These are phyloP conservation scores for Pseudocercospora fuligena DNA, from an alignment of 2,329 filamentous ascomycete species.

Conservation along the genomic window DNA sequence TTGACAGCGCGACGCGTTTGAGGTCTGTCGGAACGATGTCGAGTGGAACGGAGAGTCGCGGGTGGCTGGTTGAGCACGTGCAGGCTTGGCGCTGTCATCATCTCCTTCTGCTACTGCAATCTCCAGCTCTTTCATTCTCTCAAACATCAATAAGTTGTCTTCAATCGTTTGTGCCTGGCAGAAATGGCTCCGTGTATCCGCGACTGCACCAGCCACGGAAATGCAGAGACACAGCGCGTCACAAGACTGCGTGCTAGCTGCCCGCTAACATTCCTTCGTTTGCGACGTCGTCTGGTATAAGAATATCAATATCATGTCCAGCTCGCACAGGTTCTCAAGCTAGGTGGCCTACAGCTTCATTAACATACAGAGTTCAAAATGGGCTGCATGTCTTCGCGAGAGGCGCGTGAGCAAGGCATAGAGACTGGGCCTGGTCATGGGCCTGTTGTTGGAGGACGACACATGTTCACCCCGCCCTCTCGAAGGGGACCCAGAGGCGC, in stretches of 20 bases:
- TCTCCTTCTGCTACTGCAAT: too few relatives aligned
- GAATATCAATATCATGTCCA: background rate
- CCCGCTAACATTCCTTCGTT: background rate
- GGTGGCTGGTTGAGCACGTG: too few relatives aligned
- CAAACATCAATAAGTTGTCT: background rate
- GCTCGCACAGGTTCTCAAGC: background rate
- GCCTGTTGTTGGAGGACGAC: slow-evolving; percentile 9
- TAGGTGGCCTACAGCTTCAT: background rate
- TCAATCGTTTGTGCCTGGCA: background rate
- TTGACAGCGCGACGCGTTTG: too few relatives aligned
- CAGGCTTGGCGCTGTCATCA: too few relatives aligned
- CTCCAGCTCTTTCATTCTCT: background rate
- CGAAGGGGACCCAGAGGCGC: background rate
- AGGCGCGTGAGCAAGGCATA: slow-evolving; percentile 5
- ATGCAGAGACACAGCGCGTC: background rate
- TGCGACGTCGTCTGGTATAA: background rate
- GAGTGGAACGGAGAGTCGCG: too few relatives aligned
- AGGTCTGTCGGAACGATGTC: too few relatives aligned
- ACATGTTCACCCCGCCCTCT: slow-evolving; percentile 9
- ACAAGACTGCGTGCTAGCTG: background rate
- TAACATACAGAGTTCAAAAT: background rate
- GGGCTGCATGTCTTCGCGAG: slow-evolving; percentile 8
- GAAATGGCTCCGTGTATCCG: background rate
- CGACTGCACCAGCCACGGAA: background rate
- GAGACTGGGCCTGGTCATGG: slow-evolving; percentile 4